These are phyloP conservation scores for Solanum boliviense DNA, from an alignment of 257 asterid genomes.

Conservation along the genomic window DNA sequence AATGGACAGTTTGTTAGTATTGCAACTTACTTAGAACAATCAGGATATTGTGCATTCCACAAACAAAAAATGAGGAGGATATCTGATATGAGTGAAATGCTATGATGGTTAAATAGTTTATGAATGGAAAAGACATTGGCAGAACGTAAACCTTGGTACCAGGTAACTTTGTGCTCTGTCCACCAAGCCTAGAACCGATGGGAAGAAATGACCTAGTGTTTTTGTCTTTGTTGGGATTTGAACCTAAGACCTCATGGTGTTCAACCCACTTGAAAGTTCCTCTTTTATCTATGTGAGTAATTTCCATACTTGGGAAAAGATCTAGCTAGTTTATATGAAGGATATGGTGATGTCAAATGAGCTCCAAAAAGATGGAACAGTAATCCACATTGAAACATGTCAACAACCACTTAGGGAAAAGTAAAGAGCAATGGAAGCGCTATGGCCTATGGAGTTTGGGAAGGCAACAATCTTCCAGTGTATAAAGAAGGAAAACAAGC, in stretches of 20 bases:
- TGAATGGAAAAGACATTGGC: not conserved
- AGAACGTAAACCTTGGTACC: not conserved
- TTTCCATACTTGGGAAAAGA: not conserved
- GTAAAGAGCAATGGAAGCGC: not conserved
- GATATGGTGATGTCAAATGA: not conserved
- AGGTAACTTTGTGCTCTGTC: not conserved
- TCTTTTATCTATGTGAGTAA: not conserved
- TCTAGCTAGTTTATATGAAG: not conserved
- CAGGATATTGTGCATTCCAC: not conserved
- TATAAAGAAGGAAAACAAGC: not conserved
- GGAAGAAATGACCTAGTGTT: not conserved
- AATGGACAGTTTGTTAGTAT: not conserved
- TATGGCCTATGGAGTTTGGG: not conserved
- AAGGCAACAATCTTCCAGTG: not conserved
- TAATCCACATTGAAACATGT: not conserved
- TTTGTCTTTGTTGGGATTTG: not conserved
- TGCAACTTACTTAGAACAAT: not conserved
- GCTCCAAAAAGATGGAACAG: not conserved
- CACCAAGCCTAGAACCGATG: not conserved
- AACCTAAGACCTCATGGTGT: not conserved
- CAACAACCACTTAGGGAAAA: not conserved
- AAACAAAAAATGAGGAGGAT: not conserved
- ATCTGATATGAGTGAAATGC: not conserved
- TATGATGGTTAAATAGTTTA: not conserved
- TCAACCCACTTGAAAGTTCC: not conserved